Evolutionary conservation across 306 rosid genomes (phyloP).

Genomic region (Geum urbanum): DNA sequence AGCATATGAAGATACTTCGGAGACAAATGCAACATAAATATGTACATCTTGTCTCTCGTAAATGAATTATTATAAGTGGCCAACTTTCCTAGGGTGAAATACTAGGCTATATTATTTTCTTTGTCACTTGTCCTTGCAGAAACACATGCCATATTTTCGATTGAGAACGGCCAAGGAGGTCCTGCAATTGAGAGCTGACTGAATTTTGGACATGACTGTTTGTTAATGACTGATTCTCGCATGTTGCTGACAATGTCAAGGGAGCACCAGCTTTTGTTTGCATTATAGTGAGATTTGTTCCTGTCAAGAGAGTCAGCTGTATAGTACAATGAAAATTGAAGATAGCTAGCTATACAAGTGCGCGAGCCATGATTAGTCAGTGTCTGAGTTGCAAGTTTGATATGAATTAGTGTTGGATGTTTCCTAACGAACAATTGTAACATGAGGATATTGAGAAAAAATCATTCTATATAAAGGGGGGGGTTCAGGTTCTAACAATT

Average conservation of each 20-base stretch:
- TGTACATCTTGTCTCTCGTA: not conserved
- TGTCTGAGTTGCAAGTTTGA: conserved; percentile 7
- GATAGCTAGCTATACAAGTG: conserved; percentile 12
- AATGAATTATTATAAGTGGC: not conserved
- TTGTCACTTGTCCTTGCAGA: conserved; percentile 43
- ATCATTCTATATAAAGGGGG: not conserved
- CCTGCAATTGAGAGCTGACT: conserved; percentile 74
- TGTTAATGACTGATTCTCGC: not conserved
- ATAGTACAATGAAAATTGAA: conserved; percentile 8
- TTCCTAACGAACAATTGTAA: conserved; percentile 14
- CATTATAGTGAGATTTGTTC: conserved; percentile 8
- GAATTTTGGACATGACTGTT: conserved; percentile 19
- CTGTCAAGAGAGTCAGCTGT: not conserved
- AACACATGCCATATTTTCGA: conserved; percentile 88
- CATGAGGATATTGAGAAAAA: not conserved
- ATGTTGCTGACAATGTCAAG: not conserved
- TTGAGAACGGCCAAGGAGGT: conserved; percentile 83
- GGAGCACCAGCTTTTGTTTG: not conserved
- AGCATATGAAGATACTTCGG: conserved; percentile 15
- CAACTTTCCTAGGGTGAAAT: not conserved
- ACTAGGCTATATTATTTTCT: not conserved
- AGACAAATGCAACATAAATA: not conserved
- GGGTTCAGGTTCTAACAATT: not conserved
- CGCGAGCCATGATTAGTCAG: not conserved
- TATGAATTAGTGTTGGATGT: conserved; percentile 1